Percentiles rank a stretch among this genome's conserved stretches.
These are phyloP conservation scores for Arthrobotrys megalospora DNA, from an alignment of 2,329 filamentous ascomycete species.

Conservation along the genomic window DNA sequence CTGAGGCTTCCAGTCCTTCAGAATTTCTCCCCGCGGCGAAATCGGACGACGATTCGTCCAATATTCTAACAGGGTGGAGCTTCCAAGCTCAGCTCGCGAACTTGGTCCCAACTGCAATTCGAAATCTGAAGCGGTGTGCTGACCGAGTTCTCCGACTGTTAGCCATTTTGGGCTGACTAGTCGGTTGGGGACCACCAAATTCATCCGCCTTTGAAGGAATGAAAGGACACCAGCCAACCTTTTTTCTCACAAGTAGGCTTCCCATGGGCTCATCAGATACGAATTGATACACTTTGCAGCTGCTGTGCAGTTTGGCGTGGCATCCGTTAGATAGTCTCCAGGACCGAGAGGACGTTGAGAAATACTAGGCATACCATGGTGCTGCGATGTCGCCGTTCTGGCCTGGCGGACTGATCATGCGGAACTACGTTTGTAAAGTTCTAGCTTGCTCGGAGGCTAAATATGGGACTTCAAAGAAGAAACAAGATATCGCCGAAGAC, in stretches of 20 bases:
- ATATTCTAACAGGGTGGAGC: slow-evolving; percentile 17
- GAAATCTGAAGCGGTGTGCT: slow-evolving; percentile 48
- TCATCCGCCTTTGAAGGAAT: slow-evolving; percentile 12
- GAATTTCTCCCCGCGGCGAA: background rate
- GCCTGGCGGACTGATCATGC: slow-evolving; percentile 23
- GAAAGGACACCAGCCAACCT: slow-evolving; percentile 17
- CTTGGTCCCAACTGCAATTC: slow-evolving; percentile 24
- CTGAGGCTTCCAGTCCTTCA: slow-evolving; percentile 1
- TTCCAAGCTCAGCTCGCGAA: slow-evolving; percentile 13
- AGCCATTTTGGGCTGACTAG: slow-evolving; percentile 26
- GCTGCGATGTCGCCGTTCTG: slow-evolving; percentile 44
- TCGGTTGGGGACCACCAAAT: slow-evolving; percentile 40
- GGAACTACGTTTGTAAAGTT: slow-evolving; percentile 8
- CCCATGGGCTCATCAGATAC: slow-evolving; percentile 3
- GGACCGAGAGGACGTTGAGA: slow-evolving; percentile 14
- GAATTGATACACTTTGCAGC: slow-evolving; percentile 22
- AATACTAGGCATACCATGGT: slow-evolving; percentile 47
- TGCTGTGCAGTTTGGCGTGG: slow-evolving; percentile 32
- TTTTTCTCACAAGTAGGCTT: slow-evolving; percentile 2
- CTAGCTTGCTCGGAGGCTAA: slow-evolving; percentile 19
- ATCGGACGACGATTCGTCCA: slow-evolving; percentile 22
- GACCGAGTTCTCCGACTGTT: slow-evolving; percentile 38
- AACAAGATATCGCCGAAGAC: slow-evolving; percentile 9
- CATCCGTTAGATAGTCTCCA: slow-evolving; percentile 39
- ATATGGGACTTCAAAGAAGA: slow-evolving; percentile 22